Conservation (phyloP, 257 asterid species). For the Solanum stenotomum region DNA sequence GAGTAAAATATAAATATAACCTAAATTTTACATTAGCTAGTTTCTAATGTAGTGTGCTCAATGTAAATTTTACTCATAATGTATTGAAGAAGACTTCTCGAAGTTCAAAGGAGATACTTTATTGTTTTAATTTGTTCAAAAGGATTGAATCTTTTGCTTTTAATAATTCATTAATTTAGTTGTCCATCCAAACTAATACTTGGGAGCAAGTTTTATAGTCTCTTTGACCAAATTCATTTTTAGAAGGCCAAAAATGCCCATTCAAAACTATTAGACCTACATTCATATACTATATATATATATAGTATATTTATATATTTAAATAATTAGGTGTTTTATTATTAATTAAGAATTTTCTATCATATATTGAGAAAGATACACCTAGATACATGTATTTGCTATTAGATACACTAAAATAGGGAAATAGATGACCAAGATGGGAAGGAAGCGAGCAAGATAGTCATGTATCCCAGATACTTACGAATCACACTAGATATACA, state of each 20-base stretch:
- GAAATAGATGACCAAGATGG: no score
- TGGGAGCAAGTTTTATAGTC: neutral
- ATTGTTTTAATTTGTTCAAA: neutral
- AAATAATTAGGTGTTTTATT: no score
- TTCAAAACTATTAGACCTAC: no score
- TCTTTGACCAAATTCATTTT: neutral
- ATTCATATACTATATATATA: no score
- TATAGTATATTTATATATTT: no score
- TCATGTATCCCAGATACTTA: no score
- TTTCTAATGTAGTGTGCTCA: neutral
- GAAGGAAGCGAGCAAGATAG: no score
- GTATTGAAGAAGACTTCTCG: neutral
- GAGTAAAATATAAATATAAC: neutral
- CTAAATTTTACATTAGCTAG: neutral
- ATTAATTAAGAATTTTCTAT: no score
- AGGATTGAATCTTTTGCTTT: neutral
- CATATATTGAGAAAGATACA: no score
- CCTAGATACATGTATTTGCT: no score
- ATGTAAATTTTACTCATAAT: neutral
- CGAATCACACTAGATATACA: no score
- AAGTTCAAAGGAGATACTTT: neutral
- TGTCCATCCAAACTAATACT: neutral
- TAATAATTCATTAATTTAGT: neutral
- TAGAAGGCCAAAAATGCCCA: neutral
- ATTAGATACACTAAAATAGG: no score